phyloP scores from a whole-genome alignment of 2,329 filamentous ascomycete species.

The Teratosphaeria gauchensis region DNA sequence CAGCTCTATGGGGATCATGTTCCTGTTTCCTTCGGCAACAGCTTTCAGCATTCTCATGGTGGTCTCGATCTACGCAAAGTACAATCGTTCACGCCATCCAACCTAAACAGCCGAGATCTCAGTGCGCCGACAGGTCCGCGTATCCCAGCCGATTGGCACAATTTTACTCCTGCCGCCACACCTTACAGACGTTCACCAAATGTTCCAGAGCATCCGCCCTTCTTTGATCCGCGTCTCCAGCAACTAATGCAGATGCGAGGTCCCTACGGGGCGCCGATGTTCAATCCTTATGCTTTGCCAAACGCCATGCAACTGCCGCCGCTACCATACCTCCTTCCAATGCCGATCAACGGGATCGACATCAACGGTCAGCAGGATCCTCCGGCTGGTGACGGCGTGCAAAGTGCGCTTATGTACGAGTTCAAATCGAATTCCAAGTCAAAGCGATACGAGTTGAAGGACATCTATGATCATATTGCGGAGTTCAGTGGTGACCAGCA shows the following conservation, averaged over 20 bases:
- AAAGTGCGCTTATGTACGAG: conserved; percentile 67
- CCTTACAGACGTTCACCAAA: conserved; percentile 1
- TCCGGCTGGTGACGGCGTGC: conserved; percentile 50
- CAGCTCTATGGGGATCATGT: background rate
- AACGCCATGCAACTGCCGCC: conserved; percentile 26
- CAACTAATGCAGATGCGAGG: conserved; percentile 20
- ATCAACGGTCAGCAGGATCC: conserved; percentile 37
- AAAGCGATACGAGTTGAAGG: conserved; percentile 71
- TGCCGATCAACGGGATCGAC: conserved; percentile 29
- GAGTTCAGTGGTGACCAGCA: conserved; percentile 96
- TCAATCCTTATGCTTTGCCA: conserved; percentile 26
- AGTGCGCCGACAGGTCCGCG: background rate
- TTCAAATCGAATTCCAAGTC: conserved; percentile 67
- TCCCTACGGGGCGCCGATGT: conserved; percentile 23
- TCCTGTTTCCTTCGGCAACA: background rate
- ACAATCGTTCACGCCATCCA: background rate
- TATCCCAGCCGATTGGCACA: background rate
- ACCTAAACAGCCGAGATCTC: background rate
- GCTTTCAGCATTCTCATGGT: background rate
- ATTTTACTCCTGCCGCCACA: conserved; percentile 1
- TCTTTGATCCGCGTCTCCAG: conserved; percentile 28
- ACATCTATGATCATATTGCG: conserved; percentile 78
- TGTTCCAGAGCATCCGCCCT: conserved; percentile 18
- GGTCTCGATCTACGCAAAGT: background rate
- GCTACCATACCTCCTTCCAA: conserved; percentile 24